Base-by-base conservation (phyloP, 768 basidiomycete genomes). In the Mycena sanguinolenta region DNA sequence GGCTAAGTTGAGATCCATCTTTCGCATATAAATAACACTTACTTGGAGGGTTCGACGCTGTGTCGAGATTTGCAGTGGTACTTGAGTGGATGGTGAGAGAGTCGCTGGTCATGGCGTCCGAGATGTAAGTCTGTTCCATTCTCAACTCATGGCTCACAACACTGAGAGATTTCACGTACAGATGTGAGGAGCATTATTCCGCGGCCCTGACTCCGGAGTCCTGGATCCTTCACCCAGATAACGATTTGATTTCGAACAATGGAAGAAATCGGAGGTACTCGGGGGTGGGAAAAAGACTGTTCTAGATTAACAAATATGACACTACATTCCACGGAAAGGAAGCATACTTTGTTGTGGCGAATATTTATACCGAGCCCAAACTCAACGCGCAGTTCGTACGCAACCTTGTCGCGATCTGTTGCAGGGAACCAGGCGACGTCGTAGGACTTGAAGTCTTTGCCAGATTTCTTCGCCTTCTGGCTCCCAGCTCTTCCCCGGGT, bases 291-390 rank as follows among this genome's bases (percentile, higher is more conserved):
- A 44, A 44, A 44, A 5, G 12, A 17, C 14, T 16, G 19, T 16
- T 44, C 19, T 4, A 44, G 6, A 21, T 44, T 21, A 44, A 17
- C 42, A 38, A 44, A 44, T 44, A 21, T 21, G 19, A 4, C 5
- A 44, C 10, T 17, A 50, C 9, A 25, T 50, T 14, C 49, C 0
- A 25, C 42, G 21, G n/a, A 50, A 14, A 23, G 10, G 28, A 39
- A n/a, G 3, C 10, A 23, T 34, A 66, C 65, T 57, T 66, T 39
- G 23, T 52, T 49, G 27, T 39, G 44, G 2, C 57, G 57, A 1
- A 66, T 17, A 30, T 58, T 21, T 53, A 66, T 38, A 8, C 65
- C 65, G 23, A 66, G 27, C 23, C 65, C 65, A 58, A 66, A 58
- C 23, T 66, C 57, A 14, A 66, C 57, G 0, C 21, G 23, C 65